Percentiles rank a stretch among this genome's conserved stretches.
Conservation (phyloP, 2,329 filamentous ascomycete genomes). For the Penicillium psychrosexuale region DNA sequence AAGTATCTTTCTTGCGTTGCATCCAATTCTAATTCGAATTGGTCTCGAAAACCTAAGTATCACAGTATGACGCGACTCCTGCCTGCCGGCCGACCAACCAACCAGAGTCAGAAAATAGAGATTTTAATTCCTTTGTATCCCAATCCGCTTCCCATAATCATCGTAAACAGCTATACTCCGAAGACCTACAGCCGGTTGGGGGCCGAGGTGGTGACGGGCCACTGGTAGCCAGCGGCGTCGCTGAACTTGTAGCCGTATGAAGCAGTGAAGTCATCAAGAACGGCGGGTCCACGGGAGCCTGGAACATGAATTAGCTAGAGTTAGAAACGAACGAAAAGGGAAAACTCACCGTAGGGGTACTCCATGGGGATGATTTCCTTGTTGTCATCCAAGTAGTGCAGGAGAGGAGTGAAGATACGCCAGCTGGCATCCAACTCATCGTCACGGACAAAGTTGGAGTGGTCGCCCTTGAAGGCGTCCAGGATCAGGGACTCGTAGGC, state of each 20-base stretch:
- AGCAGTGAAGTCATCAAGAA: conserved; percentile 95
- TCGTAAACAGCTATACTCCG: conserved; percentile 21
- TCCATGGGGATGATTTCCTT: conserved; percentile 99
- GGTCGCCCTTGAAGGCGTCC: conserved; percentile 96
- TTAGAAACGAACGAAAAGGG: neutral
- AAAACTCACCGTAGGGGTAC: conserved; percentile 89
- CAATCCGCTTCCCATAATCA: conserved; percentile 23
- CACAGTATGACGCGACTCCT: conserved; percentile 14
- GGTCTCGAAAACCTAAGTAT: conserved; percentile 6
- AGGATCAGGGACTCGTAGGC: conserved; percentile 97
- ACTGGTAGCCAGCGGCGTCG: conserved; percentile 92
- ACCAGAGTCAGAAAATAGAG: conserved; percentile 14
- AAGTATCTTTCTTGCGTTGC: conserved; percentile 13
- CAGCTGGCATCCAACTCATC: conserved; percentile 96
- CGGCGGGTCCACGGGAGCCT: conserved; percentile 95
- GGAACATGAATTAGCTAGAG: conserved; percentile 2
- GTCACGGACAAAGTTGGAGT: conserved; percentile 98
- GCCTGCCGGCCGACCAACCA: conserved; percentile 6
- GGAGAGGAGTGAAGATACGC: conserved; percentile 95
- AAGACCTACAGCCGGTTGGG: conserved; percentile 73
- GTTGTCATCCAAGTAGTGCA: conserved; percentile 98
- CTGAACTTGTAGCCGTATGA: conserved; percentile 99
- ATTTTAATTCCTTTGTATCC: conserved; percentile 25
- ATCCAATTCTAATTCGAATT: conserved; percentile 11
- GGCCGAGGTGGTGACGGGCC: conserved; percentile 70